Conservation (phyloP, 768 basidiomycete species). For the Mycena polygramma region DNA sequence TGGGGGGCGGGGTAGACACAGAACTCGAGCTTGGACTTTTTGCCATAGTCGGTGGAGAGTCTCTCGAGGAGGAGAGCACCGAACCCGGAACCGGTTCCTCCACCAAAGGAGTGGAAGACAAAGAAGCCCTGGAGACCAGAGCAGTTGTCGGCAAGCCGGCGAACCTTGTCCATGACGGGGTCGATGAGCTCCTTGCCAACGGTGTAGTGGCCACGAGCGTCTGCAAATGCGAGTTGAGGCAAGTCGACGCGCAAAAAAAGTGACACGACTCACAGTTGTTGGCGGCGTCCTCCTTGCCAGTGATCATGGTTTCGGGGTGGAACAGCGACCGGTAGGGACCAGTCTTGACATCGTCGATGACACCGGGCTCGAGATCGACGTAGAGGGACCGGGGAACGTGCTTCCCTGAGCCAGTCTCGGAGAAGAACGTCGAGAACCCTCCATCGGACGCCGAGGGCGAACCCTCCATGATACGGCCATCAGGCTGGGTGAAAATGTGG, state of each 20-base stretch:
- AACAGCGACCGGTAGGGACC: slow-evolving; percentile 95
- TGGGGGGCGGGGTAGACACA: slow-evolving; percentile 97
- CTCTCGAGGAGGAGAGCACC: slow-evolving; percentile 98
- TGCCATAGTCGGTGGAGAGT: slow-evolving; percentile 98
- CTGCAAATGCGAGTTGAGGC: slow-evolving; percentile 55
- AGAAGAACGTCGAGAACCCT: slow-evolving; percentile 99
- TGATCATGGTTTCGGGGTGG: slow-evolving; percentile 97
- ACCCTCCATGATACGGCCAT: slow-evolving; percentile 86
- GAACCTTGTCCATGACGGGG: slow-evolving; percentile 95
- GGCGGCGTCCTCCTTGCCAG: slow-evolving; percentile 98
- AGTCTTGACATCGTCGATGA: slow-evolving; percentile 94
- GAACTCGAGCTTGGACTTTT: slow-evolving; percentile 99
- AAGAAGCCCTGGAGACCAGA: slow-evolving; percentile 99
- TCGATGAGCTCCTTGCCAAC: slow-evolving; percentile 99
- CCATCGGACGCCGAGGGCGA: slow-evolving; percentile 79
- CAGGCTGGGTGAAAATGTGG: slow-evolving; percentile 69
- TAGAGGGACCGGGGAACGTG: slow-evolving; percentile 97
- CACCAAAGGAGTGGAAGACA: slow-evolving; percentile 99
- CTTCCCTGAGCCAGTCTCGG: slow-evolving; percentile 93
- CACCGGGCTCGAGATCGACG: slow-evolving; percentile 95
- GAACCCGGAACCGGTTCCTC: slow-evolving; percentile 99
- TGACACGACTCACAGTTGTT: slow-evolving; percentile 88
- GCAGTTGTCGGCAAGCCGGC: slow-evolving; percentile 98
- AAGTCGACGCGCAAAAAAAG: slow-evolving; percentile 35
- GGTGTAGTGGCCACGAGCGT: slow-evolving; percentile 99